Conservation (phyloP, 192 early-diverging fungal genomes). For the Coemansia sp. region DNA sequence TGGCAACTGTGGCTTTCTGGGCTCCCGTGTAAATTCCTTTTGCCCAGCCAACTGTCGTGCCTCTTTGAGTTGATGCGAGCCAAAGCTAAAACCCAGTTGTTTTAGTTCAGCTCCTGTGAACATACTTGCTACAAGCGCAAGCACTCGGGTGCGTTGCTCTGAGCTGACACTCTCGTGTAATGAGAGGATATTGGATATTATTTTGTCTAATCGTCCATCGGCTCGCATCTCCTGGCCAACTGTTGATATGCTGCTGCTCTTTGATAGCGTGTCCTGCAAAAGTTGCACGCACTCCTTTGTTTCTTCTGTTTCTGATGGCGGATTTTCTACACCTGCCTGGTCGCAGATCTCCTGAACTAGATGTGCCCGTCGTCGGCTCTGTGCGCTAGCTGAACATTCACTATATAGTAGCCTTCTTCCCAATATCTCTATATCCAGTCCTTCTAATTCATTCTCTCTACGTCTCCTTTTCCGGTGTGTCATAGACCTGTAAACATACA, state of each 20-base stretch:
- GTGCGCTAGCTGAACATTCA: slow-evolving; percentile 21
- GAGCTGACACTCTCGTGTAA: slow-evolving; percentile 18
- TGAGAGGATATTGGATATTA: slow-evolving; percentile 18
- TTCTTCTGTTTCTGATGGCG: not conserved
- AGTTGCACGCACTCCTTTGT: slow-evolving; percentile 13
- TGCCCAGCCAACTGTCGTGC: slow-evolving; percentile 13
- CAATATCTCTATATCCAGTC: not conserved
- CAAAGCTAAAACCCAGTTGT: slow-evolving; percentile 18
- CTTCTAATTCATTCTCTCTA: not conserved
- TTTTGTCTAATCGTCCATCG: not conserved
- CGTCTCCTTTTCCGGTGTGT: not conserved
- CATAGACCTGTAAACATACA: not conserved
- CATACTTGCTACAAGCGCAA: slow-evolving; percentile 21
- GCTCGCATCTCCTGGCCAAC: not conserved
- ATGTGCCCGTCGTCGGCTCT: slow-evolving; percentile 33
- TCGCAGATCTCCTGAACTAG: slow-evolving; percentile 7
- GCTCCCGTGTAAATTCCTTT: slow-evolving; percentile 7
- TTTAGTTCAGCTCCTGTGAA: slow-evolving; percentile 24
- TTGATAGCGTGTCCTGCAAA: slow-evolving; percentile 17
- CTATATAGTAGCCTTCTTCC: slow-evolving; percentile 8
- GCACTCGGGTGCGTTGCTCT: slow-evolving; percentile 12
- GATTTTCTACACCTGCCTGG: slow-evolving; percentile 7
- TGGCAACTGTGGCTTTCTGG: slow-evolving; percentile 6
- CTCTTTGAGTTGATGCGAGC: slow-evolving; percentile 26
- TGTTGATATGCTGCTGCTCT: not conserved